Percentiles rank a stretch among this genome's conserved stretches.
phyloP scores from a whole-genome alignment of 768 basidiomycete genomes.

The Leccinellum rugosiceps region DNA sequence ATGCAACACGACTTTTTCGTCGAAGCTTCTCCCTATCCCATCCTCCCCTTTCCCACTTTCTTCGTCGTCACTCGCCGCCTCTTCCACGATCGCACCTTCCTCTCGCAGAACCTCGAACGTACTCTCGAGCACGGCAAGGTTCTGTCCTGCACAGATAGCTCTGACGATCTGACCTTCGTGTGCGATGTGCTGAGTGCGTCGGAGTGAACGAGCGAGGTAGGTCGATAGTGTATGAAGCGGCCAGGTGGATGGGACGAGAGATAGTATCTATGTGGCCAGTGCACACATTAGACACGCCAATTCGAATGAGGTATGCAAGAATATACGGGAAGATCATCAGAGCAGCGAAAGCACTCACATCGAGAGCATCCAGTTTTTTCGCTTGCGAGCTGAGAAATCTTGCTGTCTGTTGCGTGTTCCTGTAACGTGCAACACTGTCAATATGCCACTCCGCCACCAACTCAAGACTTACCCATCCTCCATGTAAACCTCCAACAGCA shows the following conservation, averaged over 20 bases:
- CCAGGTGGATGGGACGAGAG: conserved; percentile 72
- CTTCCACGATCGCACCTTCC: conserved; percentile 67
- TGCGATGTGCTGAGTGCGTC: conserved; percentile 65
- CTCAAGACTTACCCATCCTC: conserved; percentile 56
- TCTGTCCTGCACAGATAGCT: conserved; percentile 74
- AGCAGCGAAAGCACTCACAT: conserved; percentile 49
- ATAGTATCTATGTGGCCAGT: conserved; percentile 47
- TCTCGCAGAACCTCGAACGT: conserved; percentile 58
- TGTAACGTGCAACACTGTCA: conserved; percentile 24
- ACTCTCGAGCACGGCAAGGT: conserved; percentile 64
- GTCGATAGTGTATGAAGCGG: conserved; percentile 66
- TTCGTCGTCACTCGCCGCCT: conserved; percentile 47
- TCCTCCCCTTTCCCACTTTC: conserved; percentile 18
- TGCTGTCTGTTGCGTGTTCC: conserved; percentile 57
- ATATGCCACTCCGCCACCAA: not conserved
- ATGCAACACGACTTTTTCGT: conserved; percentile 44
- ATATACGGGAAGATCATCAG: not conserved
- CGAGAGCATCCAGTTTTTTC: conserved; percentile 68
- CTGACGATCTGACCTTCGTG: conserved; percentile 78
- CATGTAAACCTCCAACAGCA: conserved; percentile 82
- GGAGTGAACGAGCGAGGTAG: conserved; percentile 77
- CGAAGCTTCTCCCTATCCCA: conserved; percentile 24
- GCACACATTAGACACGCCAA: not conserved
- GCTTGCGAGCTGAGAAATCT: conserved; percentile 78
- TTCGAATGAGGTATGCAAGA: not conserved